Conservation (phyloP, 2,329 filamentous ascomycete species). For the Ploettnerulaceae sp. region DNA sequence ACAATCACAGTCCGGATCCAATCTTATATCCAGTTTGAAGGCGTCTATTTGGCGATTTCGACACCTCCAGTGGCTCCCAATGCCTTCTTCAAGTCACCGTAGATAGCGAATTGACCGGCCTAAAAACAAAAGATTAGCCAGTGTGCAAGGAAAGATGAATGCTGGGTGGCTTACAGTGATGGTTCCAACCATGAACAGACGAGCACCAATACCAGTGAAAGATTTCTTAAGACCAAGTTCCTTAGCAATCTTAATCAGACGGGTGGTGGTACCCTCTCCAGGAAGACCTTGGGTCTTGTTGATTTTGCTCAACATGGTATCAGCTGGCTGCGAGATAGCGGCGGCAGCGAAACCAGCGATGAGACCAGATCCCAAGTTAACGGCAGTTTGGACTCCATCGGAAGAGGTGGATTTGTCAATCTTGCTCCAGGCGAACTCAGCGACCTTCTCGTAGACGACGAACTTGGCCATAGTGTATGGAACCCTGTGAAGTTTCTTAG, state of each 20-base stretch:
- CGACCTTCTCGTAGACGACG: conserved; percentile 87
- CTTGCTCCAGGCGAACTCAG: conserved; percentile 63
- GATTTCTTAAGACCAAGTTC: conserved; percentile 77
- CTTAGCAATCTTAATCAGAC: conserved; percentile 82
- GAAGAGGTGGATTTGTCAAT: conserved; percentile 69
- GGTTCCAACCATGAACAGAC: conserved; percentile 58
- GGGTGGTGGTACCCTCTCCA: conserved; percentile 75
- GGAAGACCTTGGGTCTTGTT: conserved; percentile 89
- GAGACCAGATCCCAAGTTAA: conserved; percentile 76
- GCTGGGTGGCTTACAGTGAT: conserved; percentile 19
- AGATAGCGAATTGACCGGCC: conserved; percentile 84
- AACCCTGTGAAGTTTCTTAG: conserved; percentile 49
- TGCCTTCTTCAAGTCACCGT: conserved; percentile 68
- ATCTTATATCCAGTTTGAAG: conserved; percentile 13
- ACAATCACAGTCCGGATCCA: conserved; percentile 5
- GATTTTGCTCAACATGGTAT: conserved; percentile 94
- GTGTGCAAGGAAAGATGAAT: conserved; percentile 12
- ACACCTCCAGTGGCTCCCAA: conserved; percentile 71
- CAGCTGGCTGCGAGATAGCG: conserved; percentile 81
- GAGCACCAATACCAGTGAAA: conserved; percentile 76
- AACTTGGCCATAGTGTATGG: conserved; percentile 96
- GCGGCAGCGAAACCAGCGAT: conserved; percentile 82
- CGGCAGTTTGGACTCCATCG: conserved; percentile 64
- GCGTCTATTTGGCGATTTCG: conserved; percentile 52
- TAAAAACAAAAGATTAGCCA: conserved; percentile 50